Evolutionary conservation across 768 basidiomycete species (phyloP).

Genomic region (Phlebiopsis gigantea): DNA sequence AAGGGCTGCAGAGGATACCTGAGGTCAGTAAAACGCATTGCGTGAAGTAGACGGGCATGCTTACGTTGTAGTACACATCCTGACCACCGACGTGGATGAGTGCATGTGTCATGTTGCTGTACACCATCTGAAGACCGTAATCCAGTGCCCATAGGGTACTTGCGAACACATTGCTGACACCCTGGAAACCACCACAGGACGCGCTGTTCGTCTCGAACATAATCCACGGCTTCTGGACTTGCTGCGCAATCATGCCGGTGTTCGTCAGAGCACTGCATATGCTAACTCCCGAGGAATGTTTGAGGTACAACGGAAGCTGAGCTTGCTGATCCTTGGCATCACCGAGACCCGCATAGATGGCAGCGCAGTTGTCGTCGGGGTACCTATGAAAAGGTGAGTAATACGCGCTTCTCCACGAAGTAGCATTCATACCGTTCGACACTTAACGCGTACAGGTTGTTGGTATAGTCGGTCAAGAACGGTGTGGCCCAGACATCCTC

Average conservation of each 20-base stretch:
- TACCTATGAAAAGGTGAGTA: conserved; percentile 34
- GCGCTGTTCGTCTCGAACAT: conserved; percentile 59
- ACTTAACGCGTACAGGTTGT: conserved; percentile 38
- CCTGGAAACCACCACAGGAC: conserved; percentile 43
- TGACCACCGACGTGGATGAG: conserved; percentile 56
- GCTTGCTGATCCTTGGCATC: conserved; percentile 36
- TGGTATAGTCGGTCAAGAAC: conserved; percentile 39
- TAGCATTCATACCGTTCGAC: conserved; percentile 46
- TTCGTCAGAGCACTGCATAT: conserved; percentile 50
- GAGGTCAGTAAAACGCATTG: conserved; percentile 15
- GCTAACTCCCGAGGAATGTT: conserved; percentile 45
- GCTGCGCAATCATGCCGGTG: conserved; percentile 37
- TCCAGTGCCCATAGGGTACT: conserved; percentile 51
- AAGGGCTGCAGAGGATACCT: conserved; percentile 26
- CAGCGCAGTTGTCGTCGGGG: conserved; percentile 58
- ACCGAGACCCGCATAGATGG: conserved; percentile 38
- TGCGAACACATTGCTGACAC: conserved; percentile 53
- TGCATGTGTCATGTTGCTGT: conserved; percentile 38
- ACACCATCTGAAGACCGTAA: conserved; percentile 48
- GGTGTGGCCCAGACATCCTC: conserved; percentile 48
- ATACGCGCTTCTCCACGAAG: neutral
- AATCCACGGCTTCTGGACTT: conserved; percentile 36
- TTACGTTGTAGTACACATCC: conserved; percentile 59
- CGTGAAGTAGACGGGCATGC: conserved; percentile 24
- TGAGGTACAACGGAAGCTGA: conserved; percentile 51